These are phyloP conservation scores for Colletotrichum brevisporum DNA, from an alignment of 2,329 filamentous ascomycete species.

Conservation along the genomic window DNA sequence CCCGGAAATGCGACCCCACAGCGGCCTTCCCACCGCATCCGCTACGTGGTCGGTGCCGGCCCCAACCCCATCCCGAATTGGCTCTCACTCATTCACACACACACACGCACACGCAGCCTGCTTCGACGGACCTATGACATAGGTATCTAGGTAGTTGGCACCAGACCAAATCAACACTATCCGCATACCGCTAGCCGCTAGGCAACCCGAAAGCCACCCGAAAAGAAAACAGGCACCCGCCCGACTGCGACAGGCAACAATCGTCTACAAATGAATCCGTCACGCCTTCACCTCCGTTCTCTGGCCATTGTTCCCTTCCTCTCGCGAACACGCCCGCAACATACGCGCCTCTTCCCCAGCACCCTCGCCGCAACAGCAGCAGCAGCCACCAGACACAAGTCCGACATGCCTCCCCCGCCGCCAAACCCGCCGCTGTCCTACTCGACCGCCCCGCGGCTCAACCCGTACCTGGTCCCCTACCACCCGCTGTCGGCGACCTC, in stretches of 20 bases:
- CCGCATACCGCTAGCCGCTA: too few species aligned
- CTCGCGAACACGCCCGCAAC: neutral
- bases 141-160: too few species aligned
- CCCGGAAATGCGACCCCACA: too few species aligned
- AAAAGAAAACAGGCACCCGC: neutral
- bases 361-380: neutral
- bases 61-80: too few species aligned
- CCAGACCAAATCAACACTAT: neutral
- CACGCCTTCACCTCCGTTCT: neutral
- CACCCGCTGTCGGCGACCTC: slow-evolving; percentile 18
- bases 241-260: neutral
- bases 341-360: neutral
- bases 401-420: slow-evolving; percentile 36
- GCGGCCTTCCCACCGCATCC: too few species aligned
- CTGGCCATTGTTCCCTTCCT: neutral
- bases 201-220: slow-evolving; percentile 21
- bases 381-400: neutral
- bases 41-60: too few species aligned
- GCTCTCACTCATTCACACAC: too few species aligned
- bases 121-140: too few species aligned
- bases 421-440: slow-evolving; percentile 36
- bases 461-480: slow-evolving; percentile 30
- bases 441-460: slow-evolving; percentile 23
- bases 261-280: neutral
- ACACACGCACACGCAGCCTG: too few species aligned